Conservation (phyloP, 768 basidiomycete species). For the Tulasnella sp. region DNA sequence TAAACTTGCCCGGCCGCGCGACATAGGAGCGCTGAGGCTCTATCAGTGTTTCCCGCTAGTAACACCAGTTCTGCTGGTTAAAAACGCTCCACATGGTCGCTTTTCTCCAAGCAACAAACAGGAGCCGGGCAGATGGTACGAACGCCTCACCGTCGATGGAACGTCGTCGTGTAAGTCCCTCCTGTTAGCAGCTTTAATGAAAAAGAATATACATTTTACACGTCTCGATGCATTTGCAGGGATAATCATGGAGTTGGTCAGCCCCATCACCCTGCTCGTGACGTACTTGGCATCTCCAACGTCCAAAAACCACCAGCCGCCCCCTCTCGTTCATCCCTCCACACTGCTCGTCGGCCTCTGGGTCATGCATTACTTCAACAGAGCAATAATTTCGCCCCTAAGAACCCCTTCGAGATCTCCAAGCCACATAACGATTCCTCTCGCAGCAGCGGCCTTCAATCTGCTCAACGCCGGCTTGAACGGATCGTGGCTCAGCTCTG, state of each 20-base stretch:
- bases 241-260: constrained; percentile 23
- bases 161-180: constrained; percentile 8
- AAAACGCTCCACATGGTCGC: constrained; percentile 21
- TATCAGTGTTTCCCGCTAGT: constrained; percentile 16
- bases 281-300: neutral
- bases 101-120: neutral
- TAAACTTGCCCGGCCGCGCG: neutral
- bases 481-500: constrained; percentile 70
- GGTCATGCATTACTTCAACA: constrained; percentile 79
- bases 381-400: constrained; percentile 76
- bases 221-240: neutral
- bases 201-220: too few species aligned
- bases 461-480: constrained; percentile 68
- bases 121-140: neutral
- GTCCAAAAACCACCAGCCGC: neutral
- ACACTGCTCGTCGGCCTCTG: constrained; percentile 61
- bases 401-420: constrained; percentile 79
- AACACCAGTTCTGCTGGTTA: neutral
- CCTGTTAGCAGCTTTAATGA: neutral
- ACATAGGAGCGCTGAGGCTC: neutral
- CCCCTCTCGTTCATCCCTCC: constrained; percentile 43
- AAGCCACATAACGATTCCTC: constrained; percentile 66
- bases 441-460: constrained; percentile 68
- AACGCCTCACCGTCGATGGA: neutral
- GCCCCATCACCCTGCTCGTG: constrained; percentile 1